Evolutionary conservation across 768 basidiomycete species (phyloP).

Genomic region (Pleurotus tuoliensis): DNA sequence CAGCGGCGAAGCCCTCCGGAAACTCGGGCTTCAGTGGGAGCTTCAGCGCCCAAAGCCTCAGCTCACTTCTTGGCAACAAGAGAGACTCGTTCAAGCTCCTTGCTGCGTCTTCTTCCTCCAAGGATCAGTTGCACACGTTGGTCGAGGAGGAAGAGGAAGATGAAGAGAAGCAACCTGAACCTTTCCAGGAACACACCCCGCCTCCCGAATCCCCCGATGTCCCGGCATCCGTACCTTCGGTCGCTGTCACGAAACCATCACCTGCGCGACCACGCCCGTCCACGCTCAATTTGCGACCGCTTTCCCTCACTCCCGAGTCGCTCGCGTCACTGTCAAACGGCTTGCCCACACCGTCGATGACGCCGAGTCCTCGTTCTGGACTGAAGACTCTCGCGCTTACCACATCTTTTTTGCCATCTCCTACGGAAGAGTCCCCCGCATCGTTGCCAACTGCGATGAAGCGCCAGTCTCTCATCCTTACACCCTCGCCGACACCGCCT

Average conservation of each 20-base stretch:
- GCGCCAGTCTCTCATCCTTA: constrained; percentile 28
- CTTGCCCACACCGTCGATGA: constrained; percentile 52
- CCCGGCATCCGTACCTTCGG: constrained; percentile 26
- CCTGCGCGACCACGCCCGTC: constrained; percentile 58
- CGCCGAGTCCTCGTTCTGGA: constrained; percentile 45
- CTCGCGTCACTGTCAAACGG: constrained; percentile 31
- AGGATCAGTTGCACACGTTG: constrained; percentile 75
- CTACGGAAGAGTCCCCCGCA: constrained; percentile 9
- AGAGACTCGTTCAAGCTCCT: constrained; percentile 82
- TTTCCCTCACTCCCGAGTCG: constrained; percentile 62
- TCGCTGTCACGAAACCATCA: constrained; percentile 29
- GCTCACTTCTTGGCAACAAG: constrained; percentile 45
- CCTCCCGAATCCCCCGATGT: constrained; percentile 20
- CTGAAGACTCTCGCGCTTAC: constrained; percentile 53
- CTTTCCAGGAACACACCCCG: constrained; percentile 16
- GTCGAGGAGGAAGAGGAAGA: constrained; percentile 89
- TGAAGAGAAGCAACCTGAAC: constrained; percentile 37
- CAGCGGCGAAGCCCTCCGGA: constrained; percentile 59
- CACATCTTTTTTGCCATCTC: constrained; percentile 15
- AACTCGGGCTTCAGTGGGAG: constrained; percentile 30
- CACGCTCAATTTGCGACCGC: constrained; percentile 61
- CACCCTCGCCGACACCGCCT: constrained; percentile 26
- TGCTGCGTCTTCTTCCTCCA: constrained; percentile 54
- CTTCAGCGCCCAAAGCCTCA: constrained; percentile 34
- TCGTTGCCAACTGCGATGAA: constrained; percentile 18